phyloP scores from a whole-genome alignment of 495 filamentous ascomycete genomes.

The Astrocystis sublimbata region DNA sequence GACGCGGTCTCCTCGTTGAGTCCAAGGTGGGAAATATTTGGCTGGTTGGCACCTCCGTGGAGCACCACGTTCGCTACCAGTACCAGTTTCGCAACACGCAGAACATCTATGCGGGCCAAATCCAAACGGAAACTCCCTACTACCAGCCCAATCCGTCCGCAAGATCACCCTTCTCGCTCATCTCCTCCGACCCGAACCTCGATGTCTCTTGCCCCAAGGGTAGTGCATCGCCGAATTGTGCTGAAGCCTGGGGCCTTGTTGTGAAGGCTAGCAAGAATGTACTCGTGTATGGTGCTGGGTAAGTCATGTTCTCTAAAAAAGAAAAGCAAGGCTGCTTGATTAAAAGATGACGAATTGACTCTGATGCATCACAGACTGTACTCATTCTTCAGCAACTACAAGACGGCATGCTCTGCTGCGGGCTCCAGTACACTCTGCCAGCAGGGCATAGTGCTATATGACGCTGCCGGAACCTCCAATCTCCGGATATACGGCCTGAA shows the following conservation, averaged over 20 bases:
- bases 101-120: slow-evolving; percentile 67
- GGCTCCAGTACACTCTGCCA: slow-evolving; percentile 59
- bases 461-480: slow-evolving; percentile 49
- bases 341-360: slow-evolving; percentile 25
- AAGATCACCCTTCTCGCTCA: slow-evolving; percentile 61
- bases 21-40: slow-evolving; percentile 56
- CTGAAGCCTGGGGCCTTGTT: slow-evolving; percentile 57
- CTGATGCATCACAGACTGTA: slow-evolving; percentile 45
- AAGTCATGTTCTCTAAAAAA: slow-evolving; percentile 20
- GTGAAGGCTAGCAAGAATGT: slow-evolving; percentile 56
- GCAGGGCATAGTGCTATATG: slow-evolving; percentile 54
- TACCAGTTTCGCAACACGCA: slow-evolving; percentile 70
- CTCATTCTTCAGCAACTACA: slow-evolving; percentile 60
- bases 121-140: slow-evolving; percentile 80
- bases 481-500: slow-evolving; percentile 54
- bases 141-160: slow-evolving; percentile 71
- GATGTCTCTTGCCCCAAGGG: slow-evolving; percentile 32
- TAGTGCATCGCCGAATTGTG: slow-evolving; percentile 33
- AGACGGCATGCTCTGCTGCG: slow-evolving; percentile 36
- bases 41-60: slow-evolving; percentile 56
- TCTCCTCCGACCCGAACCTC: slow-evolving; percentile 70
- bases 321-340: no score
- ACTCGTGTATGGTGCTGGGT: slow-evolving; percentile 66
- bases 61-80: slow-evolving; percentile 77
- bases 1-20: slow-evolving; percentile 66